A percentile compares a stretch with the other conserved stretches of the same genome.
Evolutionary conservation across 1,284 basidiomycete species (phyloP).

Genomic region (Ustilago curta): DNA sequence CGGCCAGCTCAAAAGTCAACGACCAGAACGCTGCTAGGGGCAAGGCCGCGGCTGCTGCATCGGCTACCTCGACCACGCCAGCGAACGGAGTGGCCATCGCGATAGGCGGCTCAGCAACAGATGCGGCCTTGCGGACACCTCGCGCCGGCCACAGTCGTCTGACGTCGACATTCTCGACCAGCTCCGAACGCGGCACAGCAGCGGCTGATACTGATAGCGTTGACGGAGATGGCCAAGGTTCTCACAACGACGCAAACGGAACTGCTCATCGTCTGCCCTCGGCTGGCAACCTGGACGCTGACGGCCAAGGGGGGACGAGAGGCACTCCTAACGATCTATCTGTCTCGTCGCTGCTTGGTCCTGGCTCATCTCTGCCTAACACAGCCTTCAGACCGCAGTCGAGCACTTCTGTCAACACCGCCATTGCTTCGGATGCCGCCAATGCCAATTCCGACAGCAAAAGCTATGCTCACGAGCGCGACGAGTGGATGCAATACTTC

Average conservation of each 20-base stretch:
- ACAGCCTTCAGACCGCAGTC: conserved; percentile 13
- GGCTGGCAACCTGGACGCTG: not conserved
- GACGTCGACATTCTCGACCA: conserved; percentile 40
- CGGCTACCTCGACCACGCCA: not conserved
- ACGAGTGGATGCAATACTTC: conserved; percentile 55
- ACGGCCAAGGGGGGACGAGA: conserved; percentile 11
- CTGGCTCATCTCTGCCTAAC: not conserved
- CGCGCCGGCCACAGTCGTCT: conserved; percentile 13
- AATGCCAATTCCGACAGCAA: conserved; percentile 10
- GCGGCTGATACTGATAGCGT: conserved; percentile 4
- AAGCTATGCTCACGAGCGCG: conserved; percentile 31
- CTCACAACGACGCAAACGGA: not conserved
- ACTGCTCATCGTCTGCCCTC: not conserved
- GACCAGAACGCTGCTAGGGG: conserved; percentile 20
- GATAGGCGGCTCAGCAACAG: conserved; percentile 1
- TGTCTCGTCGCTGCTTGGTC: conserved; percentile 25
- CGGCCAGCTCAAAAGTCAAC: conserved; percentile 25
- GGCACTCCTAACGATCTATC: conserved; percentile 18
- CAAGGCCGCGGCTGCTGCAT: conserved; percentile 6
- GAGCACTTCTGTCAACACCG: not conserved
- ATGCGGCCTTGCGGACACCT: conserved; percentile 4
- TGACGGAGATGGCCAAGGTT: not conserved
- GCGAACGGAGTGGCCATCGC: conserved; percentile 4
- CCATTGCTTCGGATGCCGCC: conserved; percentile 2
- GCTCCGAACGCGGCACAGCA: conserved; percentile 38